Evolutionary conservation across 2,329 filamentous ascomycete species (phyloP).

Genomic region (Rhexocercosporidium sp.): DNA sequence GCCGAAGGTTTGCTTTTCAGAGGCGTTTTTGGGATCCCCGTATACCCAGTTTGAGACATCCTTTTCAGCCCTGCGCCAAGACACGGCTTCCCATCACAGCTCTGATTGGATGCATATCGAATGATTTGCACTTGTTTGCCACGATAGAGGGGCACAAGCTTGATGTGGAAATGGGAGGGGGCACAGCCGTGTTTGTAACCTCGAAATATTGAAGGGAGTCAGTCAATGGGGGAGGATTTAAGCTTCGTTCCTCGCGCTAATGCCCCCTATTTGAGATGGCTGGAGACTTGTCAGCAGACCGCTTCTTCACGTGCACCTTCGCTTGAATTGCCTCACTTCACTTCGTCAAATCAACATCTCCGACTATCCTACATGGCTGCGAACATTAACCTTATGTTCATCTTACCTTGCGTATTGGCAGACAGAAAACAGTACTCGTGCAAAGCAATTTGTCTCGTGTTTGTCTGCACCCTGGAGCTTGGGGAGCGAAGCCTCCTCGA

Average conservation of each 20-base stretch:
- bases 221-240: neutral
- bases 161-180: neutral
- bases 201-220: neutral
- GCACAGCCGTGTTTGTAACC: neutral
- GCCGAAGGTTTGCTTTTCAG: slow-evolving; percentile 18
- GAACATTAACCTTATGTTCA: neutral
- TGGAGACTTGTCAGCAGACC: neutral
- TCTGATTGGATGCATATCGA: neutral
- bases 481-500: neutral
- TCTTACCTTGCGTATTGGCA: no score
- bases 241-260: neutral
- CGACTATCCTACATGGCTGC: neutral
- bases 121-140: neutral
- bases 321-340: neutral
- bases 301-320: neutral
- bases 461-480: neutral
- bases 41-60: neutral
- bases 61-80: slow-evolving; percentile 24
- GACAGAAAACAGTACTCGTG: no score
- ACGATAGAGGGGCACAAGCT: neutral
- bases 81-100: neutral
- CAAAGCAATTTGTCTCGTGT: no score
- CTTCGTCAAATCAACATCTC: neutral
- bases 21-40: slow-evolving; percentile 3
- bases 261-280: neutral